Base-by-base conservation (phyloP, 345 rosid genomes). In the Clausena lansium region DNA sequence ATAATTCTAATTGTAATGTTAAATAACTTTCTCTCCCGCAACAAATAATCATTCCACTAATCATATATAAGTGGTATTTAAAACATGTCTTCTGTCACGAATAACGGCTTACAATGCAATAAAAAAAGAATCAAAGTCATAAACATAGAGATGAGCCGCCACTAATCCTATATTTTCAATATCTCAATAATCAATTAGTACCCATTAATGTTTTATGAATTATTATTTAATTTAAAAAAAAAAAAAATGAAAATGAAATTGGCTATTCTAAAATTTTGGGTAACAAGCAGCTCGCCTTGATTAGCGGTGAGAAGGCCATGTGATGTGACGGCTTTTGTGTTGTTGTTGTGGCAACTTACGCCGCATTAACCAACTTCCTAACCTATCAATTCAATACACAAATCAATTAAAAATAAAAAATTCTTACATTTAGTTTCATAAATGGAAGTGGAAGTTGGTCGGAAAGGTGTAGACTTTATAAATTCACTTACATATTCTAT, bases 281-380 rank as follows among this genome's bases (percentile, higher is more conserved):
- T 25, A 38, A 36, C 9, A 36, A 54, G 57, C 32, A 65, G 57
- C n/a, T 17, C 4, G 32, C 77, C 78, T 39, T 74, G 72, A 81
- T 73, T 60, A 70, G 73, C 78, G 80, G 77, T 22, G 80, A 77
- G 28, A 15, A 70, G 47, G 47, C 17, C 77, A 38, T 39, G 73
- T 17, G 73, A 73, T 30, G 9, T 6, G 55, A 38, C 25, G 15
- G 7, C 28, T 5, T 70, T 27, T 52, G 39, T 70, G 60, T 6
- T 28, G 39, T 14, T 52, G 71, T 67, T 38, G 36, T 50, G 36
- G 74, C 38, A 28, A 54, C 13, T 55, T 35, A 60, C 36, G 8
- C 55, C n/a, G n/a, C n/a, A n/a, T n/a, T 73, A 36, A 59, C 38
- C 25, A 24, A 73, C 14, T 39, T 36, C 33, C 54, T 38, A 71